These are phyloP conservation scores for Botrytis deweyae DNA, from an alignment of 2,329 filamentous ascomycete genomes.

Conservation along the genomic window DNA sequence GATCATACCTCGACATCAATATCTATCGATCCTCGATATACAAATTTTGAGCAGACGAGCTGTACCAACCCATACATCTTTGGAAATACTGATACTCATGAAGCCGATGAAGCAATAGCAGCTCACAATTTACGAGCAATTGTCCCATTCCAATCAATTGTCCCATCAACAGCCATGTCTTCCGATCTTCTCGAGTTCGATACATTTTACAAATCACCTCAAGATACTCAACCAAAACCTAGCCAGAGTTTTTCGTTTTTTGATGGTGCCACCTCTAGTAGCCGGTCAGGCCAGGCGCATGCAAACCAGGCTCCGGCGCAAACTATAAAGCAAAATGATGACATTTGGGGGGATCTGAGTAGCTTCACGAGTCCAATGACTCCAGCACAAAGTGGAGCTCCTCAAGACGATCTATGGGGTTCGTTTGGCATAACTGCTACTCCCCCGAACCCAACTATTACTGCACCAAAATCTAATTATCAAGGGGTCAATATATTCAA, in stretches of 20 bases:
- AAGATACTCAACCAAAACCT: slow-evolving; percentile 34
- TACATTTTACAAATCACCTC: slow-evolving; percentile 44
- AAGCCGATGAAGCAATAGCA: slow-evolving; percentile 2
- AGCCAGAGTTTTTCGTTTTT: slow-evolving; percentile 33
- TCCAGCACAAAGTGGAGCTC: slow-evolving; percentile 13
- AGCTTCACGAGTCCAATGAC: slow-evolving; percentile 26
- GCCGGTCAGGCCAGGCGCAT: slow-evolving; percentile 27
- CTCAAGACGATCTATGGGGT: slow-evolving; percentile 36
- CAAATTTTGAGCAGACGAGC: background rate
- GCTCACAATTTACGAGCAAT: background rate
- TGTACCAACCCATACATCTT: no score
- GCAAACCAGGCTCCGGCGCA: slow-evolving; percentile 8
- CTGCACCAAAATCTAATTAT: slow-evolving; percentile 24
- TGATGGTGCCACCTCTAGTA: slow-evolving; percentile 18
- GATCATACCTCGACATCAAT: background rate
- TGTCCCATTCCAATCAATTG: background rate
- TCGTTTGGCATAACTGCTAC: slow-evolving; percentile 31
- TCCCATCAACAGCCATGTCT: slow-evolving; percentile 50
- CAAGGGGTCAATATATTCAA: slow-evolving; percentile 18
- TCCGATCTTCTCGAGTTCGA: slow-evolving; percentile 66
- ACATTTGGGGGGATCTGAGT: slow-evolving; percentile 32
- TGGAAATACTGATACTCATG: slow-evolving; percentile 5
- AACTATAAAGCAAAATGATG: slow-evolving; percentile 25
- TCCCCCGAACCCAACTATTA: slow-evolving; percentile 21
- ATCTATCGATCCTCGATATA: background rate